Conservation (phyloP, 192 early-diverging fungal genomes). For the Kappamyces sp. region DNA sequence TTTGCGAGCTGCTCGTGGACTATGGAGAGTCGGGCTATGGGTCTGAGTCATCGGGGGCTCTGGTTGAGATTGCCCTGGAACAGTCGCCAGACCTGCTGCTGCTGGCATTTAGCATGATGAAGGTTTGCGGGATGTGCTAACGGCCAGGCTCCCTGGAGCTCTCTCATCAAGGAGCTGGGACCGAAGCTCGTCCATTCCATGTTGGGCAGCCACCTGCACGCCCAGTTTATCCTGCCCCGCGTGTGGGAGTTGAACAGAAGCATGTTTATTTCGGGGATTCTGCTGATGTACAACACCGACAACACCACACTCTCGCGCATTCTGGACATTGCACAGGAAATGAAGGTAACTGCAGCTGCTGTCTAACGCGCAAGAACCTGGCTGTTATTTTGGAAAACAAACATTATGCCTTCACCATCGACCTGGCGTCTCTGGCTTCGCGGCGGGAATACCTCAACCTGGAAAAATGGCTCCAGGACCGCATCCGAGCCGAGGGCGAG, state of each 20-base stretch:
- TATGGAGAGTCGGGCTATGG: conserved; percentile 38
- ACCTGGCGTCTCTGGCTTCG: conserved; percentile 72
- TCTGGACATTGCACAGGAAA: conserved; percentile 72
- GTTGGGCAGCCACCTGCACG: conserved; percentile 55
- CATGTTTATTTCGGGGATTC: conserved; percentile 55
- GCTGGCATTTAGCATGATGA: conserved; percentile 62
- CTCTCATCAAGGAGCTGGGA: conserved; percentile 52
- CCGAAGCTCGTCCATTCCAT: conserved; percentile 57
- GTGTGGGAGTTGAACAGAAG: conserved; percentile 63
- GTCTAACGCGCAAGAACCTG: conserved; percentile 11
- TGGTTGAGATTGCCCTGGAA: conserved; percentile 57
- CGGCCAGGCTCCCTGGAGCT: conserved; percentile 35
- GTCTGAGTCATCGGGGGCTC: conserved; percentile 55
- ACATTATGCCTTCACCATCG: conserved; percentile 66
- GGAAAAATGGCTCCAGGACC: conserved; percentile 80
- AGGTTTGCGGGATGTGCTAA: not conserved
- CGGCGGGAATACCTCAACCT: conserved; percentile 72
- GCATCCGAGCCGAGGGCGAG: conserved; percentile 57
- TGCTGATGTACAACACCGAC: conserved; percentile 71
- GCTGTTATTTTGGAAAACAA: conserved; percentile 55
- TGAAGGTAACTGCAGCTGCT: conserved; percentile 45
- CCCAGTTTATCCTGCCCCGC: conserved; percentile 60
- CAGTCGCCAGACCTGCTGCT: conserved; percentile 69
- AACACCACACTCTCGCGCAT: conserved; percentile 54
- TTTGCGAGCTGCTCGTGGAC: conserved; percentile 56